phyloP scores from a whole-genome alignment of 352 stramenopile species.

The Phytophthora pini region DNA sequence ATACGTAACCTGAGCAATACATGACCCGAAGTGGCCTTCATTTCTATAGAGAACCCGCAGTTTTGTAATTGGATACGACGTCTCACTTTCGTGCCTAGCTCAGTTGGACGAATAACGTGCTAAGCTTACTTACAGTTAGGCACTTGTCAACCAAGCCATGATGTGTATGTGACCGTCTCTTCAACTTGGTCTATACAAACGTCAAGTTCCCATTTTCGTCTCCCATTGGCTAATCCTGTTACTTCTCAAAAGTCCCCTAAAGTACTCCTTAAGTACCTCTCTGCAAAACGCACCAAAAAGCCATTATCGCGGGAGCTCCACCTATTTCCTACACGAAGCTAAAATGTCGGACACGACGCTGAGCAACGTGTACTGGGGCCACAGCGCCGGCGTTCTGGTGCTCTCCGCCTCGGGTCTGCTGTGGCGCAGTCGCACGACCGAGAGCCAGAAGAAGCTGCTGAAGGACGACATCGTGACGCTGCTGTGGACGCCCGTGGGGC shows the following conservation, averaged over 20 bases:
- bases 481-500: slow-evolving; percentile 80
- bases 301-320: slow-evolving; percentile 12
- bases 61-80: too few species aligned
- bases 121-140: too few species aligned
- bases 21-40: too few species aligned
- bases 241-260: slow-evolving; percentile 1
- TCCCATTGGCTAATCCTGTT: neutral
- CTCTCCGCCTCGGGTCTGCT: slow-evolving; percentile 75
- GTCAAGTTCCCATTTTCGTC: neutral
- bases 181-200: slow-evolving; percentile 6
- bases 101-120: too few species aligned
- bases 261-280: neutral
- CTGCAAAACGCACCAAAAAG: slow-evolving; percentile 4
- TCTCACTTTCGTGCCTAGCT: too few species aligned
- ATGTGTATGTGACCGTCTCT: neutral
- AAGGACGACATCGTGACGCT: slow-evolving; percentile 90
- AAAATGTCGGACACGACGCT: slow-evolving; percentile 77
- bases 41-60: too few species aligned
- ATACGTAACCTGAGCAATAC: too few species aligned
- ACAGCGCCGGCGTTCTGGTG: slow-evolving; percentile 83
- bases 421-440: slow-evolving; percentile 79
- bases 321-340: neutral
- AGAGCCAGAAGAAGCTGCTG: slow-evolving; percentile 86
- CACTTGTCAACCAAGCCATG: neutral
- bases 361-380: slow-evolving; percentile 89